Percentiles rank a stretch among this genome's conserved stretches.
phyloP scores from a whole-genome alignment of 192 early-diverging fungal genomes.

The Umbelopsis ramanniana region DNA sequence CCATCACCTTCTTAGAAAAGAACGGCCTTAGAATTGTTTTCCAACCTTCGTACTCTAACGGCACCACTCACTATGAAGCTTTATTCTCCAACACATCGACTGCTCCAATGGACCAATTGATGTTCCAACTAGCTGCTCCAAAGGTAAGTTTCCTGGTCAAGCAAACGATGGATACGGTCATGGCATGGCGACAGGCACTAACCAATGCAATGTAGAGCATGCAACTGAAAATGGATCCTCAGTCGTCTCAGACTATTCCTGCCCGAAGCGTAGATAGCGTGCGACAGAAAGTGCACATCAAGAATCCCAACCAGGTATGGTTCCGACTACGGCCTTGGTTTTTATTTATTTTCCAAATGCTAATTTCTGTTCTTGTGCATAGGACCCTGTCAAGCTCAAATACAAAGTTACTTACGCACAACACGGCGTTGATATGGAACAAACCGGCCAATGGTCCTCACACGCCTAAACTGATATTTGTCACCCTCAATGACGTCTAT shows the following conservation, averaged over 20 bases:
- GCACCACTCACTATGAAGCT: conserved; percentile 39
- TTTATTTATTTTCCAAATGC: neutral
- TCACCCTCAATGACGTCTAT: too few relatives aligned
- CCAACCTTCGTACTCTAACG: conserved; percentile 31
- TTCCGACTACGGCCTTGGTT: neutral
- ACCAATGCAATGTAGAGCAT: conserved; percentile 27
- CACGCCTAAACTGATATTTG: neutral
- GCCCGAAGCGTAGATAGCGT: conserved; percentile 43
- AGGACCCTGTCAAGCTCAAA: conserved; percentile 40
- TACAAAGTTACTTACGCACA: conserved; percentile 54
- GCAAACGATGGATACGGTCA: too few relatives aligned
- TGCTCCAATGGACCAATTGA: conserved; percentile 44
- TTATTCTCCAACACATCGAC: conserved; percentile 52
- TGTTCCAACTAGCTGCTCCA: conserved; percentile 50
- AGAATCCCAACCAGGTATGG: conserved; percentile 33
- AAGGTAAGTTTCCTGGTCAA: conserved; percentile 34
- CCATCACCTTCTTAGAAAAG: conserved; percentile 32
- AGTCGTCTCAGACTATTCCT: conserved; percentile 46
- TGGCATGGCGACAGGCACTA: too few relatives aligned
- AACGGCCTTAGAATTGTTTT: conserved; percentile 53
- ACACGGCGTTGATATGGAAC: conserved; percentile 50
- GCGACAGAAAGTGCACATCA: conserved; percentile 44
- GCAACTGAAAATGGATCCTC: conserved; percentile 50
- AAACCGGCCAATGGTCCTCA: conserved; percentile 36
- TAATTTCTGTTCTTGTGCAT: neutral